Conservation (phyloP, 441 rosid species). For the Croton setiger region DNA sequence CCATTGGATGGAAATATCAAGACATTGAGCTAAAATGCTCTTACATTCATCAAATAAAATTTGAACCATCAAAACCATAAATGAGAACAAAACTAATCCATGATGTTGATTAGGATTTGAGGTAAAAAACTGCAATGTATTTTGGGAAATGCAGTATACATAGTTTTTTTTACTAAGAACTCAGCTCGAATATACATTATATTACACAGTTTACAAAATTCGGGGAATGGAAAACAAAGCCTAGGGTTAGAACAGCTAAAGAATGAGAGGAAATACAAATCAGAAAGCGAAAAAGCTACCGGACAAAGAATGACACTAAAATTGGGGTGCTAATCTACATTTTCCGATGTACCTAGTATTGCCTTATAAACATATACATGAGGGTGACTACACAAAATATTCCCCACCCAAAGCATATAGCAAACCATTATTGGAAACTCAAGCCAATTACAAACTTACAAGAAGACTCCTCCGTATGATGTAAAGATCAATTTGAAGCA, state of each 20-base stretch:
- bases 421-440: slow-evolving; percentile 19
- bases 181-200: slow-evolving; percentile 42
- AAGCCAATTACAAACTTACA: slow-evolving; percentile 25
- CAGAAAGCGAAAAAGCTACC: slow-evolving; percentile 18
- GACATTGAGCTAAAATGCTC: too few species aligned
- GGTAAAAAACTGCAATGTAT: background rate
- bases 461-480: slow-evolving; percentile 18
- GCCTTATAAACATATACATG: slow-evolving; percentile 26
- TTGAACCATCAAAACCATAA: background rate
- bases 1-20: too few species aligned
- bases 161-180: slow-evolving; percentile 26
- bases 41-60: too few species aligned
- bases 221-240: background rate
- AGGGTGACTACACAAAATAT: slow-evolving; percentile 32
- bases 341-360: slow-evolving; percentile 33
- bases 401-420: slow-evolving; percentile 32
- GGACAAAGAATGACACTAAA: slow-evolving; percentile 43
- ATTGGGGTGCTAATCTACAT: slow-evolving; percentile 38
- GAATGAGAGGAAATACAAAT: slow-evolving; percentile 21
- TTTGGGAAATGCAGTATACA: slow-evolving; percentile 14
- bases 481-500: slow-evolving; percentile 26
- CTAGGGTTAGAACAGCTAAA: slow-evolving; percentile 23
- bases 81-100: background rate
- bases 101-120: background rate
- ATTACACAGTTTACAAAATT: slow-evolving; percentile 33